A percentile compares a stretch with the other conserved stretches of the same genome.
Evolutionary conservation across 352 stramenopile genomes (phyloP).

Genomic region (Blastocystis sp.): DNA sequence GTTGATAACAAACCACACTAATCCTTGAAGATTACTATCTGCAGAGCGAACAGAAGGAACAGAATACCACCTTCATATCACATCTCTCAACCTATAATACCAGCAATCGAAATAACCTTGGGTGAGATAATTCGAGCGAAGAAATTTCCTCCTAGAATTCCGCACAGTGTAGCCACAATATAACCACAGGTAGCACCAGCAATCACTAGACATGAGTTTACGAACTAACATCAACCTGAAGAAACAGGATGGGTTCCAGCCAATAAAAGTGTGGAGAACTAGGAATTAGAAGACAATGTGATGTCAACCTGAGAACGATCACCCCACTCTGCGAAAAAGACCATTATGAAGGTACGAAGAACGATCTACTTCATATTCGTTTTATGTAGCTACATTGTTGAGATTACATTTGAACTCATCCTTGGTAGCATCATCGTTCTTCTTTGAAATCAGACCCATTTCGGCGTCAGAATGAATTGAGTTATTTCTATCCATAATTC

Average conservation of each 20-base stretch:
- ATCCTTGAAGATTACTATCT: slow-evolving; percentile 64
- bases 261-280: slow-evolving; percentile 37
- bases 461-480: background rate
- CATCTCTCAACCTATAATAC: background rate
- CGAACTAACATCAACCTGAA: slow-evolving; percentile 69
- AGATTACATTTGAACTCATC: background rate
- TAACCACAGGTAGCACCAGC: slow-evolving; percentile 76
- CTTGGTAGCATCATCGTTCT: background rate
- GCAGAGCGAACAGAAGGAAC: slow-evolving; percentile 77
- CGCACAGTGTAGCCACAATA: slow-evolving; percentile 78
- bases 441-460: background rate
- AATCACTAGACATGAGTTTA: slow-evolving; percentile 67
- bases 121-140: slow-evolving; percentile 77
- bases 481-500: background rate
- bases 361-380: slow-evolving; percentile 67
- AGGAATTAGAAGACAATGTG: background rate
- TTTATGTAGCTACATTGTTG: background rate
- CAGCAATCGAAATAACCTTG: slow-evolving; percentile 75
- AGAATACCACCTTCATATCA: slow-evolving; percentile 68
- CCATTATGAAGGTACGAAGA: slow-evolving; percentile 78
- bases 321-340: slow-evolving; percentile 78
- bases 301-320: slow-evolving; percentile 71
- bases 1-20: slow-evolving; percentile 15
- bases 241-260: slow-evolving; percentile 47
- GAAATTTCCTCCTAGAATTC: slow-evolving; percentile 78